Evolutionary conservation across 140 eudicot genomes (phyloP).

Genomic region (Ambrosia hybrid): DNA sequence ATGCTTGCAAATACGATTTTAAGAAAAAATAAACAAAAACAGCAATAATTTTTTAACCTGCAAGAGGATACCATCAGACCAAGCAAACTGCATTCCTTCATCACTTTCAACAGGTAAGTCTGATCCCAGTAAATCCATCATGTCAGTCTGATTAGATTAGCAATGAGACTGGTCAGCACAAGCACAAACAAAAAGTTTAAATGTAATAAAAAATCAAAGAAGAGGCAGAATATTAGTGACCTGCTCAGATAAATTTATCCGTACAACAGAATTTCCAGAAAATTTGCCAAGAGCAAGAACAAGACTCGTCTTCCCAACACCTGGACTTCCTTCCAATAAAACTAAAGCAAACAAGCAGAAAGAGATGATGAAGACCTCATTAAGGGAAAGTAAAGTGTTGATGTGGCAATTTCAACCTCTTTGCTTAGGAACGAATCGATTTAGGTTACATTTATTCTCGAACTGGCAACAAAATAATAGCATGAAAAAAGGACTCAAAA

Average conservation of each 20-base stretch:
- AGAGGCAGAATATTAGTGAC: conserved; percentile 31
- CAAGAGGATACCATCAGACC: conserved; percentile 96
- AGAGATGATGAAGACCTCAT: conserved; percentile 11
- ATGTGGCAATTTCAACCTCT: background rate
- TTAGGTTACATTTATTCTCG: too few relatives aligned
- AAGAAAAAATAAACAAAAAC: background rate
- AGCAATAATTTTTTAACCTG: conserved; percentile 51
- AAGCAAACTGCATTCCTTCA: conserved; percentile 95
- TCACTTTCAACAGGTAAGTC: conserved; percentile 94
- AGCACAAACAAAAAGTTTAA: background rate
- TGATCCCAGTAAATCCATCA: conserved; percentile 96
- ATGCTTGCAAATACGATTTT: conserved; percentile 7
- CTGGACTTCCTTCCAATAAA: conserved; percentile 97
- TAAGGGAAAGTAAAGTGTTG: background rate
- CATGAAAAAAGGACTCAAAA: too few relatives aligned
- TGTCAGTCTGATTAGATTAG: conserved; percentile 60
- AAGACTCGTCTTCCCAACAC: conserved; percentile 97
- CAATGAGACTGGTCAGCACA: conserved; percentile 20
- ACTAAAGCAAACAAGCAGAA: conserved; percentile 42
- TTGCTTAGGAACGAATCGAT: background rate
- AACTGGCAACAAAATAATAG: too few relatives aligned
- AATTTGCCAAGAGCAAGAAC: conserved; percentile 74
- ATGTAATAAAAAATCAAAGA: background rate
- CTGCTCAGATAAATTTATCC: conserved; percentile 98
- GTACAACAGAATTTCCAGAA: conserved; percentile 92